A percentile compares a stretch with the other conserved stretches of the same genome.
Evolutionary conservation across 75 land plant genomes (phyloP).

Genomic region (Adiantum capillusveneris): DNA sequence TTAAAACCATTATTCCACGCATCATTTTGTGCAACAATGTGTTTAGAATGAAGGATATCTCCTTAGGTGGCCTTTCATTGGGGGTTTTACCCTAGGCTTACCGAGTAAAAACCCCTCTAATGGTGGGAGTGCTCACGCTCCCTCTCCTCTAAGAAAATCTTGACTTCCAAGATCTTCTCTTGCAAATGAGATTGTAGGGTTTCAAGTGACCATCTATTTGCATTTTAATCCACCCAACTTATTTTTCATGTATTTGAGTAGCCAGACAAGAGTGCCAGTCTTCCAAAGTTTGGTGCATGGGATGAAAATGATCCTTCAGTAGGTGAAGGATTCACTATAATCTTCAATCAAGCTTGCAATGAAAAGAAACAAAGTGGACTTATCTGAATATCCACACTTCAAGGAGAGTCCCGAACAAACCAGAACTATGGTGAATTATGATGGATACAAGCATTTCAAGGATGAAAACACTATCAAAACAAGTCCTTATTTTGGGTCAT

Average conservation of each 20-base stretch:
- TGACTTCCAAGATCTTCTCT: slow-evolving; percentile 18
- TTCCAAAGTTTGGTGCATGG: slow-evolving; percentile 43
- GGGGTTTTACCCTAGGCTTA: no score
- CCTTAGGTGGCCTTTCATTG: no score
- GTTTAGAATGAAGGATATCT: no score
- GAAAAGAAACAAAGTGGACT: slow-evolving; percentile 25
- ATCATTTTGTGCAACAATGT: no score
- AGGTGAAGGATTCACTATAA: slow-evolving; percentile 35
- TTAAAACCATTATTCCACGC: no score
- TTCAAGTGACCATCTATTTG: no score
- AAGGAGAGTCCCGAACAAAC: slow-evolving; percentile 3
- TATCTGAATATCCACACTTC: slow-evolving; percentile 10
- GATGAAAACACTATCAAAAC: neutral
- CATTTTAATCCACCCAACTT: no score
- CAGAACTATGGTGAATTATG: neutral
- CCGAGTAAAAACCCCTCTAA: slow-evolving; percentile 21
- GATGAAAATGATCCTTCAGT: slow-evolving; percentile 27
- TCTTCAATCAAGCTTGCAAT: slow-evolving; percentile 26
- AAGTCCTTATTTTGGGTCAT: no score
- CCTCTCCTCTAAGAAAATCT: slow-evolving; percentile 47
- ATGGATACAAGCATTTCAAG: neutral
- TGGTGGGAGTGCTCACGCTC: slow-evolving; percentile 24
- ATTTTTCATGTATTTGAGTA: no score
- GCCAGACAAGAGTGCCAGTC: slow-evolving; percentile 14
- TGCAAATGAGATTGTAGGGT: slow-evolving; percentile 38